Base-by-base conservation (phyloP, 1,284 basidiomycete genomes). In the Lentinus polychrous region DNA sequence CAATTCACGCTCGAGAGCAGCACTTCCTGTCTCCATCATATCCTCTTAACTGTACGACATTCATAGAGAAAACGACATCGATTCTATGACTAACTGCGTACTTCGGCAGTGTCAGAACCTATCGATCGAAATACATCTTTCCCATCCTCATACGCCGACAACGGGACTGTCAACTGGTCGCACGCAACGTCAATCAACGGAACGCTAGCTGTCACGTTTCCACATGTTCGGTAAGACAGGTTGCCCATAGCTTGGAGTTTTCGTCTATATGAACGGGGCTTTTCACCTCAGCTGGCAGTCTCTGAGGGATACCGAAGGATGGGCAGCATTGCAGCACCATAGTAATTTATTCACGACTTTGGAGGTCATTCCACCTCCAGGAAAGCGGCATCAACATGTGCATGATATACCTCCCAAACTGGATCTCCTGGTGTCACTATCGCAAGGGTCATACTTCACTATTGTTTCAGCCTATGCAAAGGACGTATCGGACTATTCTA, bases 321-420 rank as follows among this genome's bases (percentile, higher is more conserved):
- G 88, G 88, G 83, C 86, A 15, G 82, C 76, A 12, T 63, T 91
- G 22, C 88, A 91, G 59, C 83, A 90, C 57, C 77, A 87, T 56
- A 73, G 76, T 15, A 64, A 89, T 15, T 68, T 91, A n/a, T 75
- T 73, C 33, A 75, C 81, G 1, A 75, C 72, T 1, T 54, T 91
- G 8, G 81, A 73, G 0, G 53, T 90, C 23, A 60, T 67, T 43
- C 79, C 82, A 1, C 75, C 77, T 0, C 48, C 60, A n/a, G 40
- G 41, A 23, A 27, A 27, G 10, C 27, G 5, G 10, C 10, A 27
- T 11, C 20, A 45, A 18, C 27, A 3, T 38, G 43, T 23, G 20
- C 49, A 1, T 41, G 17, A 1, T 41, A 4, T 27, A 1, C 22
- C 46, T 52, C 23, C 55, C 63, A 6, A 71, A 27, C 27, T 27